phyloP scores from a whole-genome alignment of 139 green algal species.

The Auxenochlorella pyrenoidosa region DNA sequence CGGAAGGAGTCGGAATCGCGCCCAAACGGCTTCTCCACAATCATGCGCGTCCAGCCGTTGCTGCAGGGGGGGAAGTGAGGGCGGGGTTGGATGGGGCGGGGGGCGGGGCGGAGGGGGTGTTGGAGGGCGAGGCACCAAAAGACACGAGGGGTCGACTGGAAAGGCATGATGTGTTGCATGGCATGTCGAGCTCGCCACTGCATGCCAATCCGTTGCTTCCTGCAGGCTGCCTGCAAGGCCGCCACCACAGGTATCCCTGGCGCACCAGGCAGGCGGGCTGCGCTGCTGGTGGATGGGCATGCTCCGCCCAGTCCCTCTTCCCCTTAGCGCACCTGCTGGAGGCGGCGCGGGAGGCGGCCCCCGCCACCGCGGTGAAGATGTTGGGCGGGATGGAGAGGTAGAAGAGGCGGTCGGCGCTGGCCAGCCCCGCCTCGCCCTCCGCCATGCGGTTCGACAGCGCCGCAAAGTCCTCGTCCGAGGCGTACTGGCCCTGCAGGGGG shows the following conservation, averaged over 20 bases:
- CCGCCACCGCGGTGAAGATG: constrained; percentile 87
- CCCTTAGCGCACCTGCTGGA: constrained; percentile 59
- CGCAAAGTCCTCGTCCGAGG: constrained; percentile 73
- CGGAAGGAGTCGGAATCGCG: constrained; percentile 83
- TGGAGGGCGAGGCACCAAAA: no score
- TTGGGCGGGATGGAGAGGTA: constrained; percentile 98
- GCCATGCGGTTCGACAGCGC: constrained; percentile 73
- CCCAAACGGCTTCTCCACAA: constrained; percentile 99
- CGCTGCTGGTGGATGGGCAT: no score
- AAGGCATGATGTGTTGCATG: no score
- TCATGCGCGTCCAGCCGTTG: constrained; percentile 95
- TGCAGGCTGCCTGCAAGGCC: no score
- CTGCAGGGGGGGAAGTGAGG: constrained; percentile 17
- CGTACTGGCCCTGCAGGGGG: constrained; percentile 74
- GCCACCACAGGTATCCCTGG: no score
- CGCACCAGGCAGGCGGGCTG: no score
- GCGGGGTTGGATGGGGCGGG: neutral
- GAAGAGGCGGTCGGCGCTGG: constrained; percentile 90
- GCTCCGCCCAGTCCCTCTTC: no score
- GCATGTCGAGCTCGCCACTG: no score
- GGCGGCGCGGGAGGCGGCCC: constrained; percentile 73
- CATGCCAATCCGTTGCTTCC: no score
- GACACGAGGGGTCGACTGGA: no score
- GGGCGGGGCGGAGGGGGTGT: neutral
- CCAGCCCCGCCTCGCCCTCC: constrained; percentile 65